Evolutionary conservation across 805 yeast genomes (phyloP), one percentile per base, ranked within the genome.

Genomic region (Teunomyces lycoperdinae): DNA sequence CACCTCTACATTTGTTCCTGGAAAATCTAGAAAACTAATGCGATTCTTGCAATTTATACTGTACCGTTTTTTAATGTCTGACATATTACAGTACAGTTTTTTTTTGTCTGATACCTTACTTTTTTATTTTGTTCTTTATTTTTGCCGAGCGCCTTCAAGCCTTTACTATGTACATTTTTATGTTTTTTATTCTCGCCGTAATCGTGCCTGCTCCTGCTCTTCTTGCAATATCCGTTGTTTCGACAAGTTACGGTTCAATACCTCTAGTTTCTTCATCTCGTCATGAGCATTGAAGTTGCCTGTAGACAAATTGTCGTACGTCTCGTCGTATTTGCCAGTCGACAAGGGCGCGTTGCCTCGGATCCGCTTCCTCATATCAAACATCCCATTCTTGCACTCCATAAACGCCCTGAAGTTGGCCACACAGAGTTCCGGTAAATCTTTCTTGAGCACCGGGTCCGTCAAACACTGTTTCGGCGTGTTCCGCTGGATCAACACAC

Each of bases 301-400:
- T 2, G 74, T 67, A 1, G 89, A 82, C 49, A 92, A 71, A 50
- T 87, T 85, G 34, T 84, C 89, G 54, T 86, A 87, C 45, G 89
- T 88, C 49, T 89, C 92, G 58, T 91, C 97, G 66, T 87, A 92
- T 61, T 85, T 86, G 0, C 99, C 99, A 5, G 96, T 88, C 9
- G 96, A 89, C 38, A 88, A 70, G 0, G 97, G 90, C 0, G 96
- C 99, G 61, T 92, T 92, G 3, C 98, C 98, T 61, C 89, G 77
- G 70, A 92, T 87, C 55, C 99, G 78, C 64, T 89, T 91, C 3
- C 91, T 69, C 89, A 90, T 87, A 58, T 91, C 97, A 46, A 91
- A 87, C 60, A 85, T 84, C 9, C 98, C 98, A 58, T 85, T 80
- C 47, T 86, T 87, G 71, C 99, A 92, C 50, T 91, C 96, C 74